Percentiles rank a stretch among this genome's conserved stretches.
These are phyloP conservation scores for Colletotrichum spaethianum DNA, from an alignment of 2,329 filamentous ascomycete species.

Conservation along the genomic window DNA sequence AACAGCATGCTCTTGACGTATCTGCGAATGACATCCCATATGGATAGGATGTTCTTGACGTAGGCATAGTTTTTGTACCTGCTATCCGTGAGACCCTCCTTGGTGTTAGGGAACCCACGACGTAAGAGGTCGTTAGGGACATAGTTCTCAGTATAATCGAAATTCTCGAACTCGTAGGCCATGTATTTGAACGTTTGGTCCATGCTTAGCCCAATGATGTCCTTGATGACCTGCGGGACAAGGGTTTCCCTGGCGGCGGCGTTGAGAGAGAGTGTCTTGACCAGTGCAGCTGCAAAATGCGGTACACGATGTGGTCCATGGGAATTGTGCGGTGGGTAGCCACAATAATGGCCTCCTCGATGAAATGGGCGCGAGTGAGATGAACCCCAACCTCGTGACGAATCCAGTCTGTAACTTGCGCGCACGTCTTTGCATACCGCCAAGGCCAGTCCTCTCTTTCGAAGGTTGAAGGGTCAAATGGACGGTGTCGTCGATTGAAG, in stretches of 20 bases:
- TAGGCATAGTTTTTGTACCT: slow-evolving; percentile 65
- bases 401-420: slow-evolving; percentile 63
- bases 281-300: slow-evolving; percentile 63
- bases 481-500: slow-evolving; percentile 61
- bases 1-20: slow-evolving; percentile 58
- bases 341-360: slow-evolving; percentile 65
- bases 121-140: slow-evolving; percentile 59
- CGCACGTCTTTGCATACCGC: slow-evolving; percentile 66
- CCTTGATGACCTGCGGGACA: slow-evolving; percentile 59
- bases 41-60: slow-evolving; percentile 59
- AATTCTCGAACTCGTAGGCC: slow-evolving; percentile 57
- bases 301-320: slow-evolving; percentile 59
- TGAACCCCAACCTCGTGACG: slow-evolving; percentile 63
- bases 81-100: slow-evolving; percentile 48
- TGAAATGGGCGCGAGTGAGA: slow-evolving; percentile 59
- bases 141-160: slow-evolving; percentile 60
- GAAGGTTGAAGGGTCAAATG: slow-evolving; percentile 46
- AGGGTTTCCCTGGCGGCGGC: slow-evolving; percentile 60
- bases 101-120: slow-evolving; percentile 58
- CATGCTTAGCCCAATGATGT: slow-evolving; percentile 57
- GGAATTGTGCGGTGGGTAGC: slow-evolving; percentile 59
- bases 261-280: slow-evolving; percentile 64
- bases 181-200: slow-evolving; percentile 55
- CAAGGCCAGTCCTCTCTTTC: slow-evolving; percentile 64
- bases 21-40: slow-evolving; percentile 59